Base-by-base conservation (phyloP, 805 yeast species). In the Suhomyces faveliae region DNA sequence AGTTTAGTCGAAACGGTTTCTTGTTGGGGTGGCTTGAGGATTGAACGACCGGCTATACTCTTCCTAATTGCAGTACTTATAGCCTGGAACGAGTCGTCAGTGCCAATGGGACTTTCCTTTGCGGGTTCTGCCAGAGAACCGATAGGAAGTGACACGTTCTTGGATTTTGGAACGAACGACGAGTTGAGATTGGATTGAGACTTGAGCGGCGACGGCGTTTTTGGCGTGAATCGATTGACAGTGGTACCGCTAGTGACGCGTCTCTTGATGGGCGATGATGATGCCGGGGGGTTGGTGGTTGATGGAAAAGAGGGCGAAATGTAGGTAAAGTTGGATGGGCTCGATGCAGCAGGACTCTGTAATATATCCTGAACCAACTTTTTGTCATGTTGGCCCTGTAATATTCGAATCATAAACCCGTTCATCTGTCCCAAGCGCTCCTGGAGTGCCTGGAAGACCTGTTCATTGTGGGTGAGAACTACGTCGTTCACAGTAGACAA, bases 11-110 rank as follows among this genome's bases (percentile, higher is more conserved):
- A 6, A 33, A 11, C 12, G 21, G 35, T 17, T 10, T 13, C 37
- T 33, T 15, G 21, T 3, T 12, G 21, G 21, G 40, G 5, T 11
- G 40, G 20, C 20, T 37, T 37, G 5, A 33, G 21, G 10, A 54
- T 50, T 2, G 51, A 46, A 40, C 68, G 71, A 24, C 66, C 69
- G 0, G 77, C 73, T 6, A 73, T 67, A 45, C 78, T 74, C 50
- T 74, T 76, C 23, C 79, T 55, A 7, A 76, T 74, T 2, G 78
- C 74, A 4, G 70, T 67, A 49, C 75, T 68, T n/a, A 76, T 76
- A 0, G 77, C 77, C 49, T 73, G 76, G 50, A 76, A 75, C 6
- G 80, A 76, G 45, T 68, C 71, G 38, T 74, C 76, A 40, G 42
- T 38, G 20, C 42, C 39, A 17, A 17, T 17, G 7, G 40, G 27